Percentiles rank a stretch among this genome's conserved stretches.
phyloP scores from a whole-genome alignment of 2,329 filamentous ascomycete genomes.

The Dactylellina haptotyla region DNA sequence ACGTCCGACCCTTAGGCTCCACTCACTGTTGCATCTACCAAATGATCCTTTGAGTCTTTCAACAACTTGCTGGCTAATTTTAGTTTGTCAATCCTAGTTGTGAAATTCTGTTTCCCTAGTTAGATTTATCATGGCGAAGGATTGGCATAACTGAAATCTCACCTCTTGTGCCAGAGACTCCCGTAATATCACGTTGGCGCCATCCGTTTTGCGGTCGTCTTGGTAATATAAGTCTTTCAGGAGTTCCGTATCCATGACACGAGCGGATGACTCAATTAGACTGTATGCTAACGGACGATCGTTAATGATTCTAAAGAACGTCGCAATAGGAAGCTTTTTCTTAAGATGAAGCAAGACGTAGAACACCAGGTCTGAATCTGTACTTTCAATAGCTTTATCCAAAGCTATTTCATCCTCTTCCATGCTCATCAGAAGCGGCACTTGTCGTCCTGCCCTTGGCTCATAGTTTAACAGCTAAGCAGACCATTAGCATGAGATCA shows the following conservation, averaged over 20 bases:
- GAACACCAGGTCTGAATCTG: constrained; percentile 91
- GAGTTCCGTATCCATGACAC: constrained; percentile 79
- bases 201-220: constrained; percentile 88
- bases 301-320: constrained; percentile 93
- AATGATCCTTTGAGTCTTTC: constrained; percentile 78
- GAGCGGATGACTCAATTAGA: constrained; percentile 84
- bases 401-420: constrained; percentile 94
- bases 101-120: constrained; percentile 53
- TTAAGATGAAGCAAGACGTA: constrained; percentile 88
- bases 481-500: neutral
- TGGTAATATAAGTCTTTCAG: constrained; percentile 98
- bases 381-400: constrained; percentile 95
- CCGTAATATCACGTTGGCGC: constrained; percentile 83
- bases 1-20: too few relatives aligned
- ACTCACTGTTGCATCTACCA: constrained; percentile 55
- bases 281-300: constrained; percentile 84
- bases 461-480: constrained; percentile 86
- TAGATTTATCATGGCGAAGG: neutral
- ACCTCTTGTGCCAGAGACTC: constrained; percentile 77
- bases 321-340: constrained; percentile 87
- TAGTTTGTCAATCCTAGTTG: constrained; percentile 76
- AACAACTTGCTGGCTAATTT: constrained; percentile 85
- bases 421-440: constrained; percentile 91
- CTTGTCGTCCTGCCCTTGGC: constrained; percentile 92
- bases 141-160: neutral